Evolutionary conservation across 441 rosid genomes (phyloP).

Genomic region (Brassica hybrid): DNA sequence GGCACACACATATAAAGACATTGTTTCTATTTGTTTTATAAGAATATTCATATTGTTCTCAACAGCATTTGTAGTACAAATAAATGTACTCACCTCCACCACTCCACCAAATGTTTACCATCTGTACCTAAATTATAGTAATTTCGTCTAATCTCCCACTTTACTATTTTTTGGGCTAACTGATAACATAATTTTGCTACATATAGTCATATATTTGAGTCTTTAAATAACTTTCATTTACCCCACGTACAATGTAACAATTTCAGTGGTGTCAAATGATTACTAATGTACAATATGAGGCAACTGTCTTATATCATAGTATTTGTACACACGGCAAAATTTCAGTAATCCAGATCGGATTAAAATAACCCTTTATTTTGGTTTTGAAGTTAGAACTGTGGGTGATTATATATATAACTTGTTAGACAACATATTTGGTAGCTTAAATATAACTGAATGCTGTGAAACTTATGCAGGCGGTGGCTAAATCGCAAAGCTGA

Average conservation of each 20-base stretch:
- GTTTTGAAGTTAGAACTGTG: not conserved
- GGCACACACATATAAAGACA: conserved; percentile 1
- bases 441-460: not conserved
- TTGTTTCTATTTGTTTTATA: not conserved
- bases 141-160: not conserved
- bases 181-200: not conserved
- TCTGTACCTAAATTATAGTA: not conserved
- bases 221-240: not conserved
- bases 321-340: no score
- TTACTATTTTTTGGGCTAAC: not conserved
- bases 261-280: not conserved
- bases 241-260: not conserved
- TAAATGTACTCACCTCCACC: not conserved
- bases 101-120: not conserved
- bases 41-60: not conserved
- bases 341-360: no score
- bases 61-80: not conserved
- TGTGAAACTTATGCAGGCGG: no score
- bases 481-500: not conserved
- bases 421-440: not conserved
- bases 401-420: not conserved
- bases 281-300: not conserved
- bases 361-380: not conserved
- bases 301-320: not conserved
- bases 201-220: not conserved